Base-by-base conservation (phyloP, 176 grass and related monocot genomes). In the Alloteropsis semialata region DNA sequence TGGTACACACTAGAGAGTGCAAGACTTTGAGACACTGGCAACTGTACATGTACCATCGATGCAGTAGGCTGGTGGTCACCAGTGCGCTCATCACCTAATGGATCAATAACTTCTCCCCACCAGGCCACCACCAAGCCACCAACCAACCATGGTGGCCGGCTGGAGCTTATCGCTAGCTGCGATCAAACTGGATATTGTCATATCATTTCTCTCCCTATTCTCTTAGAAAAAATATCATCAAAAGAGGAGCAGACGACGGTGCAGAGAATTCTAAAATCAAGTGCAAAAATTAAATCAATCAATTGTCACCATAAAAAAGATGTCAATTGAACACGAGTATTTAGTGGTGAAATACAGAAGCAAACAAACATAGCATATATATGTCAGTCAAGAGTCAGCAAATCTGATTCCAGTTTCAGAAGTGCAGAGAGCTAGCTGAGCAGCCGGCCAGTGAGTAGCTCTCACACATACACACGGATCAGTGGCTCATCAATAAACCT, bases 31-130 rank as follows among this genome's bases (percentile, higher is more conserved):
- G 87, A 59, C 82, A 75, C 74, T 50, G 79, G 77, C 44, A 66
- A 89, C 87, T 89, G 87, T 84, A 42, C 69, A 84, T 84, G 82
- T 89, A 89, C 82, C 62, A 80, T 22, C 65, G 55, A 58, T 89
- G 81, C 65, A 51, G 59, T 88, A 67, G 87, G 87, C 69, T 88
- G 76, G 75, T 74, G 69, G 51, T 68, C 55, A 60, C 69, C 81
- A 69, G 32, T 75, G 87, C 44, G 84, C 36, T 51, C 61, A 34
- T 30, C 87, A 89, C 62, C 77, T 76, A 81, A 55, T 80, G 16
- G 63, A 82, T 89, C 82, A 89, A 76, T 89, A 81, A 81, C 82
- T 76, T 76, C 82, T 76, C 61, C 76, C 55, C 61, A 88, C 25
- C 80, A 72, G 51, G 69, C 55, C 61, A 88, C 25, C 80, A 72